phyloP scores from a whole-genome alignment of 176 grass and related monocot genomes.

The Zoysia pacifica region DNA sequence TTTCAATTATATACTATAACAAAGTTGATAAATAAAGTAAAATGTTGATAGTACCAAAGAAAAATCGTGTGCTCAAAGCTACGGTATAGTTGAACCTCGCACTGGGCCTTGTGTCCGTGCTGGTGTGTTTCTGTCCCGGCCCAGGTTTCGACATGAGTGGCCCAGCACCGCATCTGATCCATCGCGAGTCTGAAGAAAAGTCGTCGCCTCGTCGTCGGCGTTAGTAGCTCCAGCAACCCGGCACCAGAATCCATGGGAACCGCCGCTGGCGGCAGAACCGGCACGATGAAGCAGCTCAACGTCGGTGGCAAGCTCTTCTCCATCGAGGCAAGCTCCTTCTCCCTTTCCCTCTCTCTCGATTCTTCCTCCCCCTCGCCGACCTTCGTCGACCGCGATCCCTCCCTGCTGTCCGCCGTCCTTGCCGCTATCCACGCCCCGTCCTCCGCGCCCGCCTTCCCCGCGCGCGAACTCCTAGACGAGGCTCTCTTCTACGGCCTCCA shows the following conservation, averaged over 20 bases:
- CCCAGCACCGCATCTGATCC: background rate
- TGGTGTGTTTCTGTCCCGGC: too few relatives aligned
- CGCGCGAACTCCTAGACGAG: slow-evolving; percentile 57
- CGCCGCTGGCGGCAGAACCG: slow-evolving; percentile 13
- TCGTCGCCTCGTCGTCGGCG: slow-evolving; percentile 27
- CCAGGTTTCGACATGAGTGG: background rate
- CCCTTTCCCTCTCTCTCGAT: slow-evolving; percentile 44
- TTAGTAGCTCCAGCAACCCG: background rate
- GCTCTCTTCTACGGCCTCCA: slow-evolving; percentile 69
- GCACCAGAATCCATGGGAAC: slow-evolving; percentile 29
- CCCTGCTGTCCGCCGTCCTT: slow-evolving; percentile 62
- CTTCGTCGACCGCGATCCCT: slow-evolving; percentile 76
- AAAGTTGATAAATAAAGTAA: too few relatives aligned
- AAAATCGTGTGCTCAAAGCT: too few relatives aligned
- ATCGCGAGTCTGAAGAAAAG: slow-evolving; percentile 14
- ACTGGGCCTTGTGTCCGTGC: too few relatives aligned
- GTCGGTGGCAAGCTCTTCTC: slow-evolving; percentile 72
- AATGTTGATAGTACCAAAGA: too few relatives aligned
- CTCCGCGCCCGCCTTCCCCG: slow-evolving; percentile 39
- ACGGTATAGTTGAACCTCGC: too few relatives aligned
- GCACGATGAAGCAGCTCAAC: slow-evolving; percentile 57
- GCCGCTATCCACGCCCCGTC: slow-evolving; percentile 63
- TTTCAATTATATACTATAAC: too few relatives aligned
- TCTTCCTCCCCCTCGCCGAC: slow-evolving; percentile 26
- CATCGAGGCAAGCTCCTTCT: slow-evolving; percentile 53